Evolutionary conservation across 352 stramenopile species (phyloP).

Genomic region (Phytophthora citrophthora): DNA sequence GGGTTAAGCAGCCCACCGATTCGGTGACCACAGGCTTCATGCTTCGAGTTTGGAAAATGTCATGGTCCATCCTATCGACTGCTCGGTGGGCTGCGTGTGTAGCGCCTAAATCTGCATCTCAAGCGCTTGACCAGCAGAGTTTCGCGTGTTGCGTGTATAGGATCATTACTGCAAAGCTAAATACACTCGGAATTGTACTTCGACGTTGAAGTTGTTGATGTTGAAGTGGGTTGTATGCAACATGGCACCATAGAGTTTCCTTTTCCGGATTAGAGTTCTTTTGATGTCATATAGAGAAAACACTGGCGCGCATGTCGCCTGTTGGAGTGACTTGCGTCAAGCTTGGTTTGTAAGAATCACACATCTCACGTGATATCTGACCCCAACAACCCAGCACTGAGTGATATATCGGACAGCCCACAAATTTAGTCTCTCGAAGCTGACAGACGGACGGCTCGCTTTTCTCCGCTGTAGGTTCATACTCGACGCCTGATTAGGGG

Average conservation of each 20-base stretch:
- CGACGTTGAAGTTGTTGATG: conserved; percentile 28
- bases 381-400: conserved; percentile 18
- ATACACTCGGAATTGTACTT: conserved; percentile 4
- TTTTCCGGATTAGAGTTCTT: conserved; percentile 1
- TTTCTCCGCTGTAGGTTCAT: conserved; percentile 14
- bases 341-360: conserved; percentile 4
- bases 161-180: background rate
- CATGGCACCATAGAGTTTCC: conserved; percentile 6
- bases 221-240: conserved; percentile 18
- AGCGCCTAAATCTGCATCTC: background rate
- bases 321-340: background rate
- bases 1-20: too few species aligned
- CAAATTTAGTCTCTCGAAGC: conserved; percentile 33
- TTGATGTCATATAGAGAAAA: conserved; percentile 9
- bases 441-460: conserved; percentile 8
- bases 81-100: conserved; percentile 10
- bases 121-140: background rate
- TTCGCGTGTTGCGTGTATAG: background rate
- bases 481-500: conserved; percentile 3
- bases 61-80: background rate
- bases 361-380: conserved; percentile 22
- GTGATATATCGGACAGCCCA: conserved; percentile 28
- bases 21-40: background rate
- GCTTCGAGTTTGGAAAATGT: conserved; percentile 26
- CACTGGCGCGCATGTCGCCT: background rate